Base-by-base conservation (phyloP, 2,329 filamentous ascomycete genomes). In the Fusarium sp. region DNA sequence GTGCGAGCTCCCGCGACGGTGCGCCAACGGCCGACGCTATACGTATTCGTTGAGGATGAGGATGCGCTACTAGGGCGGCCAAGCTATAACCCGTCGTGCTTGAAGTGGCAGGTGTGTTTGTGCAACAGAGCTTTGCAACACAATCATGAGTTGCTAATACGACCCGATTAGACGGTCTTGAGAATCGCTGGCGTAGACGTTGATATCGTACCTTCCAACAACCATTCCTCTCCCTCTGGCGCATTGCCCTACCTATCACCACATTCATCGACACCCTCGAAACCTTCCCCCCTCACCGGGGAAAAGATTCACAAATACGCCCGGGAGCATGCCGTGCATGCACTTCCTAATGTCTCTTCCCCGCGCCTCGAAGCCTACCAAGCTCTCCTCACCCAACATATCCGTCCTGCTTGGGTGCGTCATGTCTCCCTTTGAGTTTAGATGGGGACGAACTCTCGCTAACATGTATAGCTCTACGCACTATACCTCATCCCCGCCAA, bases 161-260 rank as follows among this genome's bases (percentile, higher is more conserved):
- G 11, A 51, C 34, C 18, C 40, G 13, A 40, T 27, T 31, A 97
- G 94, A 91, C 94, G 31, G 96, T 94, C 80, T 87, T 99, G 66
- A 93, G 89, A 74, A 93, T 98, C 74, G 87, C 90, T 53, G 87
- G 87, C 41, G 85, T 97, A 62, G 81, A 89, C 6, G 92, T 95
- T 78, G 84, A 84, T 56, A 83, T 91, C 54, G 83, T 89, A 7
- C 82, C 93, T 6, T 97, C 94, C 5, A 97, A 90, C 73, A 98
- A 98, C 80, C 96, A 98, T 83, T 94, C 95, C 54, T 97, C 95
- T 3, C 95, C 95, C 0, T 92, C 91, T 23, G 95, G 95, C 62
- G 87, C 91, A n/a, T 87, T 98, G 13, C 96, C 96, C 1, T 98
- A 97, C 81, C 87, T 99, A 44, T 86, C 95, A 9, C 91, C 93